A percentile compares a stretch with the other conserved stretches of the same genome.
These are phyloP conservation scores for Nemania diffusa DNA, from an alignment of 2,329 filamentous ascomycete genomes.

Conservation along the genomic window DNA sequence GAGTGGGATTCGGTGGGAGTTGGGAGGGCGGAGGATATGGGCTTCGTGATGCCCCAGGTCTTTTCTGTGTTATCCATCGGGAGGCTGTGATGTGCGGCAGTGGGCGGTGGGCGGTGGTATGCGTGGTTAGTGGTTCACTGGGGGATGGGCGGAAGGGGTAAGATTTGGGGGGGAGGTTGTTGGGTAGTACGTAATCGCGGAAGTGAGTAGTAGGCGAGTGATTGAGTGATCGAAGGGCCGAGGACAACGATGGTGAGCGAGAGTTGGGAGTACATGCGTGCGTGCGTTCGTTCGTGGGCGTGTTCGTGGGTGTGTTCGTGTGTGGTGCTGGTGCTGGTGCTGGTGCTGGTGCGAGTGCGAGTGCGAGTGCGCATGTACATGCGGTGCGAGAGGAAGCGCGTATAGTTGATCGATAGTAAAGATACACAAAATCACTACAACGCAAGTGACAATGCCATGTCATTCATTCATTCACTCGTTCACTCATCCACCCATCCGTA, in stretches of 20 bases:
- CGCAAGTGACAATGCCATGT: constrained; percentile 22
- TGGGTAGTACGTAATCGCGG: neutral
- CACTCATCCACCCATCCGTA: neutral
- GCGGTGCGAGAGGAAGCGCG: neutral
- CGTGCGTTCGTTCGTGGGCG: neutral
- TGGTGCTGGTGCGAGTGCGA: no score
- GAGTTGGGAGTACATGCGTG: neutral
- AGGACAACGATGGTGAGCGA: neutral
- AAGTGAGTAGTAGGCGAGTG: neutral
- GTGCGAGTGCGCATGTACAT: no score
- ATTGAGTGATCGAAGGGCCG: neutral
- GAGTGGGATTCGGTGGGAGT: constrained; percentile 79
- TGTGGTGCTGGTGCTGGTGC: no score
- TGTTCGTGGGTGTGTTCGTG: no score
- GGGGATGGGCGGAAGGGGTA: neutral
- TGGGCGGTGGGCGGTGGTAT: neutral
- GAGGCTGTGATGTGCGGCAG: neutral
- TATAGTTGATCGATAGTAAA: neutral
- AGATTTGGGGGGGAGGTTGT: neutral
- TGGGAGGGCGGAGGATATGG: constrained; percentile 81
- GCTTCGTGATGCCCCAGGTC: constrained; percentile 76
- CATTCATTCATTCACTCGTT: constrained; percentile 7
- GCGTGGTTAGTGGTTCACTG: neutral
- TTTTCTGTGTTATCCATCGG: constrained; percentile 46
- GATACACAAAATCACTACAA: constrained; percentile 13